Evolutionary conservation across 1,139 yeast species (phyloP).

Genomic region (Protomyces gravidus): DNA sequence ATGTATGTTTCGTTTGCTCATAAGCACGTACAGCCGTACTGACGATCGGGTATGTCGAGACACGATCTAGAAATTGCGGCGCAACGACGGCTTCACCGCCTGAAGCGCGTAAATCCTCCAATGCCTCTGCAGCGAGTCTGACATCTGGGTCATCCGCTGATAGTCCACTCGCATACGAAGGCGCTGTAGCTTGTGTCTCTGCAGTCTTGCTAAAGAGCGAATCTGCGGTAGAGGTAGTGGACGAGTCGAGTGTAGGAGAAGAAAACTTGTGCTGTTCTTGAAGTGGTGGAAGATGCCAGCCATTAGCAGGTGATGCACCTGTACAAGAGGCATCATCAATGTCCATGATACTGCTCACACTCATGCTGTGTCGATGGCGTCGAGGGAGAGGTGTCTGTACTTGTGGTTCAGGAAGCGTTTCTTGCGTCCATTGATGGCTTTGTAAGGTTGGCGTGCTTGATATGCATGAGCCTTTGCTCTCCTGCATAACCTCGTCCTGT

Average conservation of each 20-base stretch:
- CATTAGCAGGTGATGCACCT: neutral
- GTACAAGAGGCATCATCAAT: neutral
- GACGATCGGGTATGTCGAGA: conserved; percentile 52
- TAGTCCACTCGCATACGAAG: conserved; percentile 33
- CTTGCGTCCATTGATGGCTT: neutral
- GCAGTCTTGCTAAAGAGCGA: conserved; percentile 8
- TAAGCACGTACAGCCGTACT: conserved; percentile 58
- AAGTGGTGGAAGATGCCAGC: neutral
- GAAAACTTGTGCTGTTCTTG: neutral
- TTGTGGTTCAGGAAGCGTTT: neutral
- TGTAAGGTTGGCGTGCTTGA: neutral
- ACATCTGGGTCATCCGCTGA: conserved; percentile 35
- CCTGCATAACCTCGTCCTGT: neutral
- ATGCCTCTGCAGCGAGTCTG: conserved; percentile 34
- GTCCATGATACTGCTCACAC: conserved; percentile 1
- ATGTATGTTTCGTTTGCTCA: conserved; percentile 54
- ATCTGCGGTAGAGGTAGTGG: conserved; percentile 4
- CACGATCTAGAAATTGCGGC: conserved; percentile 39
- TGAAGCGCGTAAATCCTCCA: conserved; percentile 31
- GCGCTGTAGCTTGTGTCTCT: neutral
- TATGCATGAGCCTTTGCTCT: neutral
- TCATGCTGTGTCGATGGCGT: neutral
- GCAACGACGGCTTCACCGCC: conserved; percentile 11
- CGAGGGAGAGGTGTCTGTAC: neutral
- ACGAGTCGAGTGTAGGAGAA: conserved; percentile 4